These are phyloP conservation scores for Chlamydomonas urium DNA, from an alignment of 139 green algal genomes.

Conservation along the genomic window DNA sequence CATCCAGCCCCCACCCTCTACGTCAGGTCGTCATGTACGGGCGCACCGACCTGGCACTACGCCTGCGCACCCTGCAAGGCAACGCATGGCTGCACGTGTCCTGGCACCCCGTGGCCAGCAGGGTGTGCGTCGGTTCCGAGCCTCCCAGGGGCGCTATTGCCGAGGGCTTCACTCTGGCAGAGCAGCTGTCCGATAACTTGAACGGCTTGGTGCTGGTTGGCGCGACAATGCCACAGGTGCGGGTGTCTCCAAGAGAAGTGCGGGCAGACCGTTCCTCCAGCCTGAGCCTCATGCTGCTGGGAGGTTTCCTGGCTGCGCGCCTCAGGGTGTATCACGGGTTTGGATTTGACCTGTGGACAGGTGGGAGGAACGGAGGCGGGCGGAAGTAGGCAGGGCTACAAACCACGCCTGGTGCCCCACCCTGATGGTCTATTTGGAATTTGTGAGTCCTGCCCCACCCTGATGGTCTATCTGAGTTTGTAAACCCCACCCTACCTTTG, in stretches of 20 bases:
- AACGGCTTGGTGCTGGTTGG: conserved; percentile 56
- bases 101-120: conserved; percentile 61
- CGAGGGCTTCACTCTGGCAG: conserved; percentile 18
- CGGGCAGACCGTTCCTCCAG: background rate
- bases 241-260: background rate
- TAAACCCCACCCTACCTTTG: no score
- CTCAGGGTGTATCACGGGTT: no score
- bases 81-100: conserved; percentile 68
- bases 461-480: no score
- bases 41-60: conserved; percentile 48
- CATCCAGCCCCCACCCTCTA: background rate
- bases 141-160: conserved; percentile 35
- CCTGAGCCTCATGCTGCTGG: no score
- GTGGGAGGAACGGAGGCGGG: no score
- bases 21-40: conserved; percentile 59
- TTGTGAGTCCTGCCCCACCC: no score
- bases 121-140: conserved; percentile 30
- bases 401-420: no score
- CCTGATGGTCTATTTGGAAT: no score
- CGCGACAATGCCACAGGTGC: conserved; percentile 37
- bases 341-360: no score
- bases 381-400: no score
- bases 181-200: conserved; percentile 35
- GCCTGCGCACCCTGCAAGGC: conserved; percentile 34
- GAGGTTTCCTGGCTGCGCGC: no score